Base-by-base conservation (phyloP, 1,284 basidiomycete genomes). In the Naganishia sp. region DNA sequence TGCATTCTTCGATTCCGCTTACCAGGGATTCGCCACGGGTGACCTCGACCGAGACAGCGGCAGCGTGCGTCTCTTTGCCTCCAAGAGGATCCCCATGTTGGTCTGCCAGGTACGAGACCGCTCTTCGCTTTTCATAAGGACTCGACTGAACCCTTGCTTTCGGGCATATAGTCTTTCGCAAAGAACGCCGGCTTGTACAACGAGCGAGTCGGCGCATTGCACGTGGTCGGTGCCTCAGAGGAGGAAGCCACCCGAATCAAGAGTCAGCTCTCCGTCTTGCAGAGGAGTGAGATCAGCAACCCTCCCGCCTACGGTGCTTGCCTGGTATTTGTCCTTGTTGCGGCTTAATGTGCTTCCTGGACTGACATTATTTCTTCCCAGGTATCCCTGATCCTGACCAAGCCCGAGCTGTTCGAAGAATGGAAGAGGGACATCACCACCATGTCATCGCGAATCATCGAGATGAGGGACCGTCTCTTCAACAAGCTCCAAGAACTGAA, bases 391-490 rank as follows among this genome's bases (percentile, higher is more conserved):
- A 61, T 61, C 35, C 82, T 97, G 51, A 87, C 87, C 71, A 85
- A 88, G 71, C 81, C 84, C n/a, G 84, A 85, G 66, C 84, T 98
- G 57, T 94, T 92, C 79, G 75, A 82, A 42, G 86, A 96, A 79
- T 99, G 95, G 96, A 80, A 78, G 56, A 74, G 73, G 53, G 92
- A 95, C 80, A 92, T 94, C 72, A 92, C 92, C 83, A 86, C 87
- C 65, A 99, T 99, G 96, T 93, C 95, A 25, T 87, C 92, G 73
- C 85, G 96, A 64, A 99, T 99, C 80, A 98, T 98, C 80, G 86
- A 85, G 79, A 98, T 99, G 95, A 86, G 96, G 69, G 87, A 90
- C 72, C 86, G 84, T 71, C 82, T 99, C 64, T 93, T 90, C 81
- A 85, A 89, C 72, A 83, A 87, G 71, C 83, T 99, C 63, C 89